phyloP scores from a whole-genome alignment of 2,329 filamentous ascomycete species.

The Aspergillus uvarum region DNA sequence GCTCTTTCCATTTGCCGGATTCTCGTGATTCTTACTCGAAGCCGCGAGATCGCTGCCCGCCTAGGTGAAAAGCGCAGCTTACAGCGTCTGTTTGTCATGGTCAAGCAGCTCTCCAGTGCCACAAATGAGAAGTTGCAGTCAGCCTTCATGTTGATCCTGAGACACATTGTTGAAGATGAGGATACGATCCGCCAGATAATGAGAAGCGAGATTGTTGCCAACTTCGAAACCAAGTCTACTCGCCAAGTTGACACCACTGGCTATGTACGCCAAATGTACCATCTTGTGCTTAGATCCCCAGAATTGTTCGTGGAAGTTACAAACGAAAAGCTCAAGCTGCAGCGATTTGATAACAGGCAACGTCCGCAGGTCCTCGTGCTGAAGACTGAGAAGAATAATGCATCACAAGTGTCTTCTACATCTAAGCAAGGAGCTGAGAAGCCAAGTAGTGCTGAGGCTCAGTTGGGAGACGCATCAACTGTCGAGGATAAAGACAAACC shows the following conservation, averaged over 20 bases:
- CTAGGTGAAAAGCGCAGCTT: conserved; percentile 87
- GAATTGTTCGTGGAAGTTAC: conserved; percentile 84
- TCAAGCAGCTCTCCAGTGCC: conserved; percentile 81
- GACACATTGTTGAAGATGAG: conserved; percentile 93
- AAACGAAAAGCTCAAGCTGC: conserved; percentile 77
- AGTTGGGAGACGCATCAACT: conserved; percentile 17
- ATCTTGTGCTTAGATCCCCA: conserved; percentile 77
- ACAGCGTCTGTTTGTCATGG: conserved; percentile 88
- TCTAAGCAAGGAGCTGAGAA: conserved; percentile 26
- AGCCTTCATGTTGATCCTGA: conserved; percentile 79
- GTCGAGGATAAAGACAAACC: conserved; percentile 34
- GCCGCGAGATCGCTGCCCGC: conserved; percentile 68
- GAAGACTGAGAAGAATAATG: conserved; percentile 48
- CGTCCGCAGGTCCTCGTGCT: conserved; percentile 54
- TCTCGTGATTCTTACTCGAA: conserved; percentile 82
- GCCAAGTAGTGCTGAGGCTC: conserved; percentile 32
- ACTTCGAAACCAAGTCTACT: conserved; percentile 61
- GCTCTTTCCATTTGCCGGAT: conserved; percentile 81
- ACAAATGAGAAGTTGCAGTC: conserved; percentile 73
- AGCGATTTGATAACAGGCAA: conserved; percentile 59
- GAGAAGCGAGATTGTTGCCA: conserved; percentile 79
- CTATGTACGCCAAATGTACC: conserved; percentile 75
- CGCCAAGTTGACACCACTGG: conserved; percentile 67
- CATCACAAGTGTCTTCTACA: conserved; percentile 23
- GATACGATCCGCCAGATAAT: conserved; percentile 88